phyloP scores from a whole-genome alignment of 352 stramenopile genomes.

The Peronospora belbahrii region DNA sequence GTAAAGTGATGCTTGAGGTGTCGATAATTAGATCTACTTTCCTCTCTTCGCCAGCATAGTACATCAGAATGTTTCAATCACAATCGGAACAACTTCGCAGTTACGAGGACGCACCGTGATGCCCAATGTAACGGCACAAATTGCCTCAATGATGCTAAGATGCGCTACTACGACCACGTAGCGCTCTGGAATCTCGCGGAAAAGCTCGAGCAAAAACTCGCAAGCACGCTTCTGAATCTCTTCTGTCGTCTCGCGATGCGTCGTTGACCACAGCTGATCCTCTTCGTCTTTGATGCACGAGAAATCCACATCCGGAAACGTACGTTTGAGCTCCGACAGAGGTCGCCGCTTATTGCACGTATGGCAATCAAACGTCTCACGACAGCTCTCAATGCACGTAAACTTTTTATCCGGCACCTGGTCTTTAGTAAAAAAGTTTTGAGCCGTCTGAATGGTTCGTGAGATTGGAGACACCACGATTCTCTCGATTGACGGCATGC shows the following conservation, averaged over 20 bases:
- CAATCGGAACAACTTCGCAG: conserved; percentile 47
- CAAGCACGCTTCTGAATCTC: conserved; percentile 49
- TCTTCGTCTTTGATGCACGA: conserved; percentile 44
- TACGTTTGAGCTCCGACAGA: conserved; percentile 33
- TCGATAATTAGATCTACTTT: no score
- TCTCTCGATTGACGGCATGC: conserved; percentile 24
- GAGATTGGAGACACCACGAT: conserved; percentile 37
- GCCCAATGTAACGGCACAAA: conserved; percentile 35
- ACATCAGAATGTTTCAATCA: conserved; percentile 26
- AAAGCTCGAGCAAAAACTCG: conserved; percentile 44
- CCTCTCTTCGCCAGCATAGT: not conserved
- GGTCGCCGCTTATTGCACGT: conserved; percentile 61
- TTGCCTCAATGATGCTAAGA: conserved; percentile 62
- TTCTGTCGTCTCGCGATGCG: conserved; percentile 51
- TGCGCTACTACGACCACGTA: conserved; percentile 63
- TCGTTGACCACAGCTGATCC: conserved; percentile 48
- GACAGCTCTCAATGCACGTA: conserved; percentile 56
- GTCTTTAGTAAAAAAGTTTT: conserved; percentile 46
- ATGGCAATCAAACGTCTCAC: conserved; percentile 60
- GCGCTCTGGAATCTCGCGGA: conserved; percentile 40
- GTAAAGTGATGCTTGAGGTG: no score
- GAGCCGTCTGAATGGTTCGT: conserved; percentile 63
- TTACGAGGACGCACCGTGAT: conserved; percentile 27
- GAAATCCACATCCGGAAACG: conserved; percentile 65
- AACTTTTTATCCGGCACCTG: conserved; percentile 34